phyloP scores from a whole-genome alignment of 352 stramenopile species.

The Phytopythium oedochilum region DNA sequence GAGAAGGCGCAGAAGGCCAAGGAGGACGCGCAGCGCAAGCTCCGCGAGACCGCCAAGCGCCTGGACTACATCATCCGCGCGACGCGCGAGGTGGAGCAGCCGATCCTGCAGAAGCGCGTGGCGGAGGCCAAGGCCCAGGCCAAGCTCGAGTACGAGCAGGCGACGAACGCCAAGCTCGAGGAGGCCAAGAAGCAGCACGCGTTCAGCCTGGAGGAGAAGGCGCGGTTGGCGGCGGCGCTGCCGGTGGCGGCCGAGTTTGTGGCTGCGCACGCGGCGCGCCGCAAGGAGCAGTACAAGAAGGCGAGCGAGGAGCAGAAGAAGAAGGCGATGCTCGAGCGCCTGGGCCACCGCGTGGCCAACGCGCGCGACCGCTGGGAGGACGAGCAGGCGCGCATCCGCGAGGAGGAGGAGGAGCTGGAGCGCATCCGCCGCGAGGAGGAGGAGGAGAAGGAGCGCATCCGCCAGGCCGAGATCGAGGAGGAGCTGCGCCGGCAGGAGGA shows the following conservation, averaged over 20 bases:
- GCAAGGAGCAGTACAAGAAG: conserved; percentile 87
- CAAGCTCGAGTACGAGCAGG: conserved; percentile 62
- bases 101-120: conserved; percentile 84
- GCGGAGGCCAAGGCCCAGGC: conserved; percentile 75
- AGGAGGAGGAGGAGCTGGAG: conserved; percentile 62
- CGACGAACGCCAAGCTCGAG: conserved; percentile 80
- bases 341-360: conserved; percentile 57
- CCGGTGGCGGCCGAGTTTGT: conserved; percentile 75
- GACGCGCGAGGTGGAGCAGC: conserved; percentile 94
- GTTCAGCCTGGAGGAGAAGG: conserved; percentile 86
- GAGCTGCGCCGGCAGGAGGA: conserved; percentile 66
- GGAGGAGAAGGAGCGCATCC: conserved; percentile 46
- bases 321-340: conserved; percentile 59
- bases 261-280: conserved; percentile 66
- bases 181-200: conserved; percentile 86
- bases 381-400: conserved; percentile 52
- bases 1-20: conserved; percentile 94
- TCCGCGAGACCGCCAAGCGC: conserved; percentile 89
- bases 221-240: conserved; percentile 61
- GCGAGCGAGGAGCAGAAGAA: conserved; percentile 84
- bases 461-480: conserved; percentile 56
- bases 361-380: conserved; percentile 70
- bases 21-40: conserved; percentile 92
- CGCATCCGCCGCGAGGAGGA: conserved; percentile 53
- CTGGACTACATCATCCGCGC: conserved; percentile 96